Evolutionary conservation across 306 rosid genomes (phyloP).

Genomic region (Trifolium repens): DNA sequence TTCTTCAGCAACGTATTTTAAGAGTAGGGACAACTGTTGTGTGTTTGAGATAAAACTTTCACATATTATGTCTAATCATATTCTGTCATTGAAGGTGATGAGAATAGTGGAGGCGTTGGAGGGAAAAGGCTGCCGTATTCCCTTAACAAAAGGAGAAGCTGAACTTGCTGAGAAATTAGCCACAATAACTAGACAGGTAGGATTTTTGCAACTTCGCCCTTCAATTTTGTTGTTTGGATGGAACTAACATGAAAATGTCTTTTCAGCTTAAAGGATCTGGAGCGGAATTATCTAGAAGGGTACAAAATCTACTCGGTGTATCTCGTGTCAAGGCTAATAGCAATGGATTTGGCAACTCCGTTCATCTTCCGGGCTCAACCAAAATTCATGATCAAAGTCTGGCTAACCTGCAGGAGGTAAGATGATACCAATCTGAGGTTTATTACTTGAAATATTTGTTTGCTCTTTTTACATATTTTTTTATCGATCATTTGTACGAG

Average conservation of each 20-base stretch:
- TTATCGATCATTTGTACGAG: background rate
- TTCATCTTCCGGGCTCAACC: conserved; percentile 81
- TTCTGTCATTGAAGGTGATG: conserved; percentile 70
- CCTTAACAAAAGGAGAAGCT: conserved; percentile 91
- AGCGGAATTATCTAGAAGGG: conserved; percentile 88
- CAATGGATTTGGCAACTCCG: conserved; percentile 61
- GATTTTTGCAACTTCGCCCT: conserved; percentile 4
- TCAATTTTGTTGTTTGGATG: conserved; percentile 12
- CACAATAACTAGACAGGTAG: conserved; percentile 85
- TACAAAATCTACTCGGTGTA: conserved; percentile 70
- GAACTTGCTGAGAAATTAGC: conserved; percentile 91
- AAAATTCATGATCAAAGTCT: conserved; percentile 90
- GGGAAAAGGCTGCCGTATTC: conserved; percentile 88
- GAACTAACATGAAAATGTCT: conserved; percentile 43
- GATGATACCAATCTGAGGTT: conserved; percentile 16
- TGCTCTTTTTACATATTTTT: background rate
- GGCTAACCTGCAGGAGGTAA: conserved; percentile 86
- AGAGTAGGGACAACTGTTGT: conserved; percentile 56
- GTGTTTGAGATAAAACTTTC: conserved; percentile 23
- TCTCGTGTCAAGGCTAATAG: conserved; percentile 79
- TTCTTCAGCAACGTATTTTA: conserved; percentile 86
- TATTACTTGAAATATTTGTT: conserved; percentile 21
- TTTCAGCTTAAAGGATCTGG: conserved; percentile 93
- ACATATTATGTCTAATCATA: conserved; percentile 4
- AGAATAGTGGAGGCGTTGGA: conserved; percentile 91